Percentiles rank a stretch among this genome's conserved stretches.
phyloP scores from a whole-genome alignment of 2,329 filamentous ascomycete genomes.

The Zymoseptoria brevis region DNA sequence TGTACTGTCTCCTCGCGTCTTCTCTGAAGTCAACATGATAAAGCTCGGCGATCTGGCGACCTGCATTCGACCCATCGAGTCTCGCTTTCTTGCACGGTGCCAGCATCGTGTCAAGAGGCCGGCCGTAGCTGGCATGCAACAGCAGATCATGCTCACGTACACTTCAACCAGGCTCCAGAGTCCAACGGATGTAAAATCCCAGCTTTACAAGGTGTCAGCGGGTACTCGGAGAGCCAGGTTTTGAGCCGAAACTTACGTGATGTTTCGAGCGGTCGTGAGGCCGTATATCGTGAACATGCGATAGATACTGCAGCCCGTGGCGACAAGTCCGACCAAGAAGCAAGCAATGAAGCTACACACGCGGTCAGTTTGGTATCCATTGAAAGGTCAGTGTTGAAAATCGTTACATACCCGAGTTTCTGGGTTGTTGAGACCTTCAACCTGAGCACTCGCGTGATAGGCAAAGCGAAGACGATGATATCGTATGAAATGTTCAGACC shows the following conservation, averaged over 20 bases:
- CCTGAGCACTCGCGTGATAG: slow-evolving; percentile 6
- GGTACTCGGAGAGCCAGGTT: neutral
- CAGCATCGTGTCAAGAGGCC: slow-evolving; percentile 9
- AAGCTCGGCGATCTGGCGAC: neutral
- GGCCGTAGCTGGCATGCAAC: slow-evolving; percentile 11
- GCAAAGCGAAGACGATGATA: slow-evolving; percentile 9
- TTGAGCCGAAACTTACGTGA: neutral
- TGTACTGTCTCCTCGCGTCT: neutral
- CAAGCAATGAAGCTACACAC: slow-evolving; percentile 4
- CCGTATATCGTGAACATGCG: slow-evolving; percentile 5
- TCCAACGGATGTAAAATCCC: slow-evolving; percentile 5
- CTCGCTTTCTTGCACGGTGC: neutral
- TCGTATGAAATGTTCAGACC: slow-evolving; percentile 8
- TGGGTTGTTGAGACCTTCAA: slow-evolving; percentile 6
- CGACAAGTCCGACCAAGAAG: slow-evolving; percentile 12
- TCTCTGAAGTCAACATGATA: neutral
- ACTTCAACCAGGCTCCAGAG: slow-evolving; percentile 10
- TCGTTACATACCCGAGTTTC: slow-evolving; percentile 8
- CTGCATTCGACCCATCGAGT: neutral
- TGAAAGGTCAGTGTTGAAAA: neutral
- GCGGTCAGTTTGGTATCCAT: neutral
- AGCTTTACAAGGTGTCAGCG: neutral
- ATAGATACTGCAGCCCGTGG: slow-evolving; percentile 10
- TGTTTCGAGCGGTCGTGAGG: slow-evolving; percentile 4
- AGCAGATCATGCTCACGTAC: slow-evolving; percentile 15